phyloP scores from a whole-genome alignment of 192 early-diverging fungal species.

The Phycomyces nitens region DNA sequence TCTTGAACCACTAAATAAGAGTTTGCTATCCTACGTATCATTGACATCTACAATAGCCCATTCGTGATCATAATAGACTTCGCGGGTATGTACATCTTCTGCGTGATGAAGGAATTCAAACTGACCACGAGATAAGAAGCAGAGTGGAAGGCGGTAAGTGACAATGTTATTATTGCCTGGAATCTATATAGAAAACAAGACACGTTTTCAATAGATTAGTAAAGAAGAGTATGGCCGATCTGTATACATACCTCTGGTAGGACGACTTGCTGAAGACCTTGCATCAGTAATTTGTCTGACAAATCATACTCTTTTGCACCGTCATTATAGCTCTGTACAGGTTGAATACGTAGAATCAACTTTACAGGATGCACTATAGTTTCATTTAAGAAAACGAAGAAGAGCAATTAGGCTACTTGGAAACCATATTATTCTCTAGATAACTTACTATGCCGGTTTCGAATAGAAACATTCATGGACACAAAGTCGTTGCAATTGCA shows the following conservation, averaged over 20 bases:
- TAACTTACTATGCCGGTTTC: constrained; percentile 49
- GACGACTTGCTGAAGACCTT: constrained; percentile 49
- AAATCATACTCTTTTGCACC: constrained; percentile 54
- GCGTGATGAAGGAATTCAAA: constrained; percentile 56
- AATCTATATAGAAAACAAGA: no score
- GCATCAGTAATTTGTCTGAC: constrained; percentile 45
- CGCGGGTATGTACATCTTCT: constrained; percentile 49
- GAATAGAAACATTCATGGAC: constrained; percentile 42
- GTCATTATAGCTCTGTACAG: constrained; percentile 49
- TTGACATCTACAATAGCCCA: constrained; percentile 29
- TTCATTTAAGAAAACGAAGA: neutral
- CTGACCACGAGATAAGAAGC: constrained; percentile 52
- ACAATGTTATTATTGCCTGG: constrained; percentile 41
- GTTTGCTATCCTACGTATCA: neutral
- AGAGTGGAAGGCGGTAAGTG: constrained; percentile 44
- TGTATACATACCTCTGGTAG: constrained; percentile 43
- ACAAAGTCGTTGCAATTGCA: constrained; percentile 50
- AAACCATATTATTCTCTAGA: neutral
- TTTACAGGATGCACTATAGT: constrained; percentile 28
- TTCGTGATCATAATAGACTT: constrained; percentile 52
- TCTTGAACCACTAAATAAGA: no score
- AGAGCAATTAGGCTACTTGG: neutral
- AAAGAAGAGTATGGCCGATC: no score
- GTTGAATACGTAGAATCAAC: constrained; percentile 51
- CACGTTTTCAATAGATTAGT: no score